Evolutionary conservation across 2,329 filamentous ascomycete genomes (phyloP).

Genomic region (Phoma sp.): DNA sequence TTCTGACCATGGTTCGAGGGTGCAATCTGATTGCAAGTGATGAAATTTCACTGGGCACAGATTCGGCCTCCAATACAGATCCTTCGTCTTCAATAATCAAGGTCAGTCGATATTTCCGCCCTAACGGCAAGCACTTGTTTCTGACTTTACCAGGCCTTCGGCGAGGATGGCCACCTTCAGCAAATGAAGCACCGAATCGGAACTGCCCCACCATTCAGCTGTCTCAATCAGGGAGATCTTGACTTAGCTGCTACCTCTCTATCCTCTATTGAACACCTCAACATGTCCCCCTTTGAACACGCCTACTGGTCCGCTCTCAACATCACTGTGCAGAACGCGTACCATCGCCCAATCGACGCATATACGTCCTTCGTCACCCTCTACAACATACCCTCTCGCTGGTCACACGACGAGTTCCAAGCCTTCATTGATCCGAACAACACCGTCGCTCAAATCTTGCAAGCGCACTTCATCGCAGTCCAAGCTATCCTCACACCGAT

Average conservation of each 20-base stretch:
- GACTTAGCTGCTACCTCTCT: constrained; percentile 41
- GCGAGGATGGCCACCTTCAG: constrained; percentile 41
- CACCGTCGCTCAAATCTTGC: constrained; percentile 51
- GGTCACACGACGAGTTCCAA: constrained; percentile 52
- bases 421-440: constrained; percentile 54
- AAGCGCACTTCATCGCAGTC: constrained; percentile 56
- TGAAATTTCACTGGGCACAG: constrained; percentile 25
- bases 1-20: constrained; percentile 47
- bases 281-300: constrained; percentile 37
- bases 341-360: constrained; percentile 40
- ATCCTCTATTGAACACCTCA: constrained; percentile 30
- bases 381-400: constrained; percentile 50
- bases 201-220: constrained; percentile 20
- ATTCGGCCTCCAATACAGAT: constrained; percentile 41
- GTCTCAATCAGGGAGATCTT: constrained; percentile 37
- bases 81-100: neutral
- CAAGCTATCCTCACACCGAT: constrained; percentile 55
- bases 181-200: constrained; percentile 39
- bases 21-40: constrained; percentile 45
- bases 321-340: constrained; percentile 36
- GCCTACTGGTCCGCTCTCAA: constrained; percentile 37
- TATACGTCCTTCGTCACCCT: constrained; percentile 53
- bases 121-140: neutral
- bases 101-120: neutral
- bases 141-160: constrained; percentile 33